phyloP scores from a whole-genome alignment of 768 basidiomycete genomes.

The Erythrobasidium yunnanense region DNA sequence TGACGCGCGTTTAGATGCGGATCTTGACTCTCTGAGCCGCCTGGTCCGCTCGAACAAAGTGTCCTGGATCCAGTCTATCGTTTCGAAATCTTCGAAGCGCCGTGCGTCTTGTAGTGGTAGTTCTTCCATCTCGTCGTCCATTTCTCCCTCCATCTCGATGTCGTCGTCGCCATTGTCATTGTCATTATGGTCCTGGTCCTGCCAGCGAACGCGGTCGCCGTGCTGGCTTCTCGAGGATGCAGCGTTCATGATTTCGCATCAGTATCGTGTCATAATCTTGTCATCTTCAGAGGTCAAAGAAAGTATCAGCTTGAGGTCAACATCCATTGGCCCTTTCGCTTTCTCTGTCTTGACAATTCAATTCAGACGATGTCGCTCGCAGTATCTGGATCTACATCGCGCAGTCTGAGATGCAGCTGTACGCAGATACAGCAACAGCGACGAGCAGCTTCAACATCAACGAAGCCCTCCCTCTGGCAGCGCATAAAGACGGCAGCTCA shows the following conservation, averaged over 20 bases:
- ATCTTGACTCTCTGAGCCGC: constrained; percentile 50
- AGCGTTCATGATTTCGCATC: too few relatives aligned
- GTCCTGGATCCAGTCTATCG: constrained; percentile 97
- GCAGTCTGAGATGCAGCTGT: neutral
- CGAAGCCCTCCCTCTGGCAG: neutral
- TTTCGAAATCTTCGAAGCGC: constrained; percentile 88
- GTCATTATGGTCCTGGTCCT: neutral
- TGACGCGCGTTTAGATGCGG: neutral
- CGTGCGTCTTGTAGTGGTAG: constrained; percentile 40
- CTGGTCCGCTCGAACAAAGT: constrained; percentile 76
- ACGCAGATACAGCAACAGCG: neutral
- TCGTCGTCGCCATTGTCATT: neutral
- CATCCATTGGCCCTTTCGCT: neutral
- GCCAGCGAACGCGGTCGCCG: too few relatives aligned
- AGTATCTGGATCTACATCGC: neutral
- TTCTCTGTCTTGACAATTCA: neutral
- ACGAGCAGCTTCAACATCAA: neutral
- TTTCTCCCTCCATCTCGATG: neutral
- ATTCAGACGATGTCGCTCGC: neutral
- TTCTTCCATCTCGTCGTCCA: constrained; percentile 12
- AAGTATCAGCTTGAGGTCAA: neutral
- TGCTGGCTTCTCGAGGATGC: too few relatives aligned
- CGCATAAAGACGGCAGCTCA: neutral
- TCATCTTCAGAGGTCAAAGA: neutral
- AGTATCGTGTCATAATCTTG: neutral